Percentiles rank a stretch among this genome's conserved stretches.
Evolutionary conservation across 1,139 yeast genomes (phyloP).

Genomic region (Magnusiomyces suaveolens): DNA sequence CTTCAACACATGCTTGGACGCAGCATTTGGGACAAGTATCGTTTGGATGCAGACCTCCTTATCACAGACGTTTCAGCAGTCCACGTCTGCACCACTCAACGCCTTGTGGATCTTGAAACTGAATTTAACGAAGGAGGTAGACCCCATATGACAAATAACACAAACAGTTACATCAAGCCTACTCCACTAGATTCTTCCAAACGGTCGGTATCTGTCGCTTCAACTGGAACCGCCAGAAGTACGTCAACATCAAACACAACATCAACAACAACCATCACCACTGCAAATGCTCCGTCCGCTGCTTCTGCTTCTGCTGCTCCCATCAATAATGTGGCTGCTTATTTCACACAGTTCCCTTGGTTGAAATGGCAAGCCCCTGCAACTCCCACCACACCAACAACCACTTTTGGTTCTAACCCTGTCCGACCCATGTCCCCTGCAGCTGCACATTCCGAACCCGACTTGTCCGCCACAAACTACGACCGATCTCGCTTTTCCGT

Average conservation of each 20-base stretch:
- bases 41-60: conserved; percentile 39
- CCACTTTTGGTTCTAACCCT: background rate
- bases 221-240: conserved; percentile 1
- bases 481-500: conserved; percentile 1
- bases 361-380: background rate
- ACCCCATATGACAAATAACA: conserved; percentile 4
- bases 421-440: background rate
- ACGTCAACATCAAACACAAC: background rate
- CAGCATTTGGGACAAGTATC: conserved; percentile 41
- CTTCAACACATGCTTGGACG: conserved; percentile 54
- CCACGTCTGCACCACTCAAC: conserved; percentile 21
- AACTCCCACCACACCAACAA: background rate
- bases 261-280: background rate
- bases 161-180: background rate
- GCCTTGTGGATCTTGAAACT: conserved; percentile 24
- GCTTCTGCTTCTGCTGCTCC: background rate
- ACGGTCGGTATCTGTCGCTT: conserved; percentile 10
- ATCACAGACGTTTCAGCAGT: conserved; percentile 39
- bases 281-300: background rate
- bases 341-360: background rate
- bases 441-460: background rate
- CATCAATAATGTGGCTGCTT: background rate
- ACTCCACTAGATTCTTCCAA: conserved; percentile 3
- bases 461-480: background rate
- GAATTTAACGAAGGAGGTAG: conserved; percentile 17